Base-by-base conservation (phyloP, 345 rosid species). In the Pistacia vera region DNA sequence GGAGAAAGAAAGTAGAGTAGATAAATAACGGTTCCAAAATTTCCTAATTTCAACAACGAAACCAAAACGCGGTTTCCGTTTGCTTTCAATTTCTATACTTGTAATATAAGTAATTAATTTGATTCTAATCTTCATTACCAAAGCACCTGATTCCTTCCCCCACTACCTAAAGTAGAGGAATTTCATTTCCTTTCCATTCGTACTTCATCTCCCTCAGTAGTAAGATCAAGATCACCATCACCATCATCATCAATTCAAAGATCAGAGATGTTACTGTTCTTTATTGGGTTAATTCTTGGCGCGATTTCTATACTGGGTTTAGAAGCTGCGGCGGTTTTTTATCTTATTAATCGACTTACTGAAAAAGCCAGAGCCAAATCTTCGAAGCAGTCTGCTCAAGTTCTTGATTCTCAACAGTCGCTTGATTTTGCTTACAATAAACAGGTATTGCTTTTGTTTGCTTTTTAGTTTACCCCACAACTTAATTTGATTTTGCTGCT, bases 271-370 rank as follows among this genome's bases (percentile, higher is more conserved):
- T 41, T 71, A 18, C 25, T 69, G 48, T 89, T 89, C 65, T 48
- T 86, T 0, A 52, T 59, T 54, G 94, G 94, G 5, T 83, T 85
- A 62, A 13, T 90, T 49, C 70, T 86, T 2, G 94, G 94, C 49
- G 78, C 79, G 28, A 44, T 88, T 2, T 79, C 77, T 54, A 73
- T 87, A 68, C 25, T 83, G 1, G 70, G 79, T 20, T 71, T 71
- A 14, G 84, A 88, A 81, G 85, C 78, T 30, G 69, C 59, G 11
- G 88, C 51, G 7, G 28, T 85, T n/a, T 55, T 80, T 77, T 82
- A 74, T 60, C 7, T 90, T 13, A 5, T 89, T 13, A 62, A 73
- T 17, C 85, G 83, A 36, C 66, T 89, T 81, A 82, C 65, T 80
- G 84, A 78, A 67, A 88, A 80, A 78, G 75, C 77, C 18, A 56